These are phyloP conservation scores for Oenanthe sinensis DNA, from an alignment of 129 eudicot genomes.

Conservation along the genomic window DNA sequence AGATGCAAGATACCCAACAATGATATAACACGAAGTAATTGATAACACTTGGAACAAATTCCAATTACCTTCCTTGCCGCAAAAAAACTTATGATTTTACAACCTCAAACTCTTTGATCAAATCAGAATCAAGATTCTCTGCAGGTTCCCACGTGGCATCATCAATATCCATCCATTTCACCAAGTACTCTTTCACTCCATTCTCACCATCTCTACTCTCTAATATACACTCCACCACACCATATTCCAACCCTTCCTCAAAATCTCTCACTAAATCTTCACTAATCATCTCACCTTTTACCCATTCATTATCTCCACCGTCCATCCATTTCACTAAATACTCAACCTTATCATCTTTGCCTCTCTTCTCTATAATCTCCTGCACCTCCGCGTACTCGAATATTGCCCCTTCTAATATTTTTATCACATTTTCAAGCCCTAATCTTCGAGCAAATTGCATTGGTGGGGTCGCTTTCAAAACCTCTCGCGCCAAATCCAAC, in stretches of 20 bases:
- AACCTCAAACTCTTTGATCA: constrained; percentile 57
- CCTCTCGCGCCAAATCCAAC: constrained; percentile 62
- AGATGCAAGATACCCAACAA: background rate
- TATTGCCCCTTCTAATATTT: constrained; percentile 44
- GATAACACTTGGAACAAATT: background rate
- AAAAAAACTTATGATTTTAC: background rate
- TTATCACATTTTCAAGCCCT: constrained; percentile 27
- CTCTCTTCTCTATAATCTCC: constrained; percentile 83
- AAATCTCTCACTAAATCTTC: constrained; percentile 76
- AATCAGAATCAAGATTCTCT: constrained; percentile 78
- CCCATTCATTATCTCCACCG: constrained; percentile 90
- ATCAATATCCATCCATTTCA: constrained; percentile 87
- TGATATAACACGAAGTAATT: background rate
- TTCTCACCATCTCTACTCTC: constrained; percentile 46
- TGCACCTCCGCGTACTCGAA: constrained; percentile 81
- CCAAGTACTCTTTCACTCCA: constrained; percentile 63
- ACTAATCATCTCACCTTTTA: constrained; percentile 42
- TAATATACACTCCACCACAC: constrained; percentile 59
- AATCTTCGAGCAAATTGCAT: constrained; percentile 63
- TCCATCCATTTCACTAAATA: constrained; percentile 84
- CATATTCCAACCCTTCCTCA: constrained; percentile 85
- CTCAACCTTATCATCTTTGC: constrained; percentile 65
- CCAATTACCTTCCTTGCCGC: background rate
- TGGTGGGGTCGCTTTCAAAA: constrained; percentile 57
- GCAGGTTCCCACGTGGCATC: constrained; percentile 96